Evolutionary conservation across 164 flowering plant species (phyloP).

Genomic region (Platanus orientalis): DNA sequence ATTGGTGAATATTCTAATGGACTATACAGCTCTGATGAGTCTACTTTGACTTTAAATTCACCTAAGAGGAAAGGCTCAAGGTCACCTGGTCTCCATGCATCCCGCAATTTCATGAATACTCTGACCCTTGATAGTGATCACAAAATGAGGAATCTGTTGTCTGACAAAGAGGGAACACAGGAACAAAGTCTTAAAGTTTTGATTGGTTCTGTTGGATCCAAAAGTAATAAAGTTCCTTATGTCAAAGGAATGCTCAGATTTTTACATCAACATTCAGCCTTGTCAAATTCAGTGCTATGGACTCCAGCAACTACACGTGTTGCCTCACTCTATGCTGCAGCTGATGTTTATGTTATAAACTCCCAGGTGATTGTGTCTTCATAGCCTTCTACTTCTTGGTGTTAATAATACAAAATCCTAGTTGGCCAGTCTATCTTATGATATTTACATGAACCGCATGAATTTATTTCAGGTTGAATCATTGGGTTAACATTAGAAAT

Average conservation of each 20-base stretch:
- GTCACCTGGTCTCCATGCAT: constrained; percentile 2
- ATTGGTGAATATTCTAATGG: constrained; percentile 14
- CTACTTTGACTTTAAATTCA: constrained; percentile 12
- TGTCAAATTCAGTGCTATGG: constrained; percentile 82
- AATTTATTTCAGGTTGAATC: background rate
- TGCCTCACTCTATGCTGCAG: constrained; percentile 94
- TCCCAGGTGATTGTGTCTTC: constrained; percentile 52
- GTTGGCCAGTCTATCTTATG: background rate
- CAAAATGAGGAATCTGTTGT: constrained; percentile 26
- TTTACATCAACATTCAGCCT: constrained; percentile 53
- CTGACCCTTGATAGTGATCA: constrained; percentile 7
- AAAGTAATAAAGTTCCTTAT: constrained; percentile 82
- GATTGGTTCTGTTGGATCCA: constrained; percentile 95
- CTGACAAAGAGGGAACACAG: constrained; percentile 23
- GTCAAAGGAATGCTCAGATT: constrained; percentile 64
- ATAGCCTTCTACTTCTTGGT: background rate
- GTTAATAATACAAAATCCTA: background rate
- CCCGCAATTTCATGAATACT: constrained; percentile 9
- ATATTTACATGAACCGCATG: background rate
- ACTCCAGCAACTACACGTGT: constrained; percentile 92
- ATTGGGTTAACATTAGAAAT: background rate
- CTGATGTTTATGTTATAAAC: constrained; percentile 85
- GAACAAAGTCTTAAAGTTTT: constrained; percentile 57
- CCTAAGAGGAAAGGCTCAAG: constrained; percentile 7
- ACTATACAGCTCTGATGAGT: constrained; percentile 6